Evolutionary conservation across 2,329 filamentous ascomycete genomes (phyloP).

Genomic region (Epichloe uncinata): DNA sequence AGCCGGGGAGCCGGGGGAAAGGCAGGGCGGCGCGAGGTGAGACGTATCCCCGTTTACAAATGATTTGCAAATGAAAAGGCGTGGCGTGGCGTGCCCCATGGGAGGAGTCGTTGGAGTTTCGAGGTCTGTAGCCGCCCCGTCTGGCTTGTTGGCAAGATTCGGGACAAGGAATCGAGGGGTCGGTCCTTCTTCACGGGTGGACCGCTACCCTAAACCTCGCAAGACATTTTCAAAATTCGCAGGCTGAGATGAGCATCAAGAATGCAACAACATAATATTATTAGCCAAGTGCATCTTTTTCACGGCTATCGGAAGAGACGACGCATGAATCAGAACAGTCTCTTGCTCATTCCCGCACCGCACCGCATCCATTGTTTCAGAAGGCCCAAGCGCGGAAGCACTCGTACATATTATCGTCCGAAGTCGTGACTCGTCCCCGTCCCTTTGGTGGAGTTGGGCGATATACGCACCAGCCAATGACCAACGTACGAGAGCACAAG

Average conservation of each 20-base stretch:
- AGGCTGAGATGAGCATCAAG: background rate
- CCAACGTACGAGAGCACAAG: too few species aligned
- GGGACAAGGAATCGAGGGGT: too few species aligned
- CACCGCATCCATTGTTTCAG: background rate
- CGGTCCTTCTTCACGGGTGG: too few species aligned
- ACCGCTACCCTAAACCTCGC: background rate
- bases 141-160: too few species aligned
- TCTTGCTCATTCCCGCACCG: too few species aligned
- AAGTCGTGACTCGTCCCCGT: too few species aligned
- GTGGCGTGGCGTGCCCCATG: background rate
- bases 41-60: background rate
- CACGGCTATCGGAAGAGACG: background rate
- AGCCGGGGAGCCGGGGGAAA: background rate
- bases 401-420: too few species aligned
- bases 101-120: background rate
- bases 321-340: too few species aligned
- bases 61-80: background rate
- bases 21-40: background rate
- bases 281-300: background rate
- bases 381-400: background rate
- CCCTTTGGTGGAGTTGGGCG: too few species aligned
- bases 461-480: too few species aligned
- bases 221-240: too few species aligned
- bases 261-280: background rate
- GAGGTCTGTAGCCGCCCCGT: background rate